Conservation (phyloP, 495 filamentous ascomycete species). For the Geoglossum glabrum region DNA sequence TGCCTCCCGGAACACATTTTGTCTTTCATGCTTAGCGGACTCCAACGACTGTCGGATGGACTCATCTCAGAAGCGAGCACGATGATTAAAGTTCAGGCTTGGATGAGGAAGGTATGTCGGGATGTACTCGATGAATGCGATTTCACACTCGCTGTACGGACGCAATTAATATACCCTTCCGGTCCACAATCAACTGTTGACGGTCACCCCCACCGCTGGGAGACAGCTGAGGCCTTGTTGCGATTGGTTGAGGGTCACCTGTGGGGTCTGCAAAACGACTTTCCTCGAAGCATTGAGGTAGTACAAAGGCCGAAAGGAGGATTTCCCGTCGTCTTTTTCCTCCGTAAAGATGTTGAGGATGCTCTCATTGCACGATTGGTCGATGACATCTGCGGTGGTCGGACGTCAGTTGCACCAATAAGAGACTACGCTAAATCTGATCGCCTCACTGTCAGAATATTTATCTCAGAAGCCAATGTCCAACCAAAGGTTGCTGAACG, state of each 20-base stretch:
- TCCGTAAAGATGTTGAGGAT: conserved; percentile 21
- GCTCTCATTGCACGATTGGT: conserved; percentile 15
- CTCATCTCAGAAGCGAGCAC: conserved; percentile 25
- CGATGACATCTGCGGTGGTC: conserved; percentile 16
- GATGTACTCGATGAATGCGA: conserved; percentile 41
- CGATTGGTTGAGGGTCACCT: conserved; percentile 19
- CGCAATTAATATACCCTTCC: conserved; percentile 21
- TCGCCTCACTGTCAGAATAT: conserved; percentile 12
- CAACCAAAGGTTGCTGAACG: neutral
- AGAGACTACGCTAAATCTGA: conserved; percentile 10
- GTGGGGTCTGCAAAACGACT: conserved; percentile 11
- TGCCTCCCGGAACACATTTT: conserved; percentile 30
- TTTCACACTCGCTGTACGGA: conserved; percentile 25
- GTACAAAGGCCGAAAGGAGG: conserved; percentile 11
- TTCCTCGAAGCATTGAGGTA: conserved; percentile 23
- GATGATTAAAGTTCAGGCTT: conserved; percentile 17
- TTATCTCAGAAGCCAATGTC: conserved; percentile 12
- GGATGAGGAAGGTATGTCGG: conserved; percentile 25
- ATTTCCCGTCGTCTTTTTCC: conserved; percentile 23
- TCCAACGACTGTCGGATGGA: conserved; percentile 16
- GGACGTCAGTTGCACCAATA: conserved; percentile 14
- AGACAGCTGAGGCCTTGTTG: conserved; percentile 23
- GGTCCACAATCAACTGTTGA: conserved; percentile 13
- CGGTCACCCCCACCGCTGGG: conserved; percentile 19
- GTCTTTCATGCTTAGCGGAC: conserved; percentile 28